Base-by-base conservation (phyloP, 495 filamentous ascomycete genomes). In the Monascus purpureus region DNA sequence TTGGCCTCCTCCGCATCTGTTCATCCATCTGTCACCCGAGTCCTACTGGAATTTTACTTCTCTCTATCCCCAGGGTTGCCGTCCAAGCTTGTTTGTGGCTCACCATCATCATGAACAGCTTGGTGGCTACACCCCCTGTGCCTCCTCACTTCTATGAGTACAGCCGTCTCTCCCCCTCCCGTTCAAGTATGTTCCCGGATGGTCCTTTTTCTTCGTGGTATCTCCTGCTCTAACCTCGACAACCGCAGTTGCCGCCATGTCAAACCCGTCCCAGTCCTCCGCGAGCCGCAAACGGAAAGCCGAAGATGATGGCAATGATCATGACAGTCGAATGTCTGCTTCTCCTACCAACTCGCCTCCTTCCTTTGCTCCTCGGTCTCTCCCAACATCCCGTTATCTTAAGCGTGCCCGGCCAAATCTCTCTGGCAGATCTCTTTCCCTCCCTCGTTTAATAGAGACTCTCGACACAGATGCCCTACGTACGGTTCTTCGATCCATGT, bases 361-460 rank as follows among this genome's bases (percentile, higher is more conserved):
- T n/a, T 73, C 76, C 19, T 65, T 76, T 29, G 58, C 72, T 41
- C 63, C 68, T 39, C 71, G 83, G 28, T 59, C 74, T 23, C 68
- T 81, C 39, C 72, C 80, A 12, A 43, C 66, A n/a, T 68, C 74
- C 46, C 70, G 80, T 45, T 65, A 65, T 16, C 70, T 68, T 43
- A 80, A 80, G 47, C 71, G 74, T 31, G 49, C 67, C 35, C 66
- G 73, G 37, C 68, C 72, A 8, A 85, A 88, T 43, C 52, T 83
- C 36, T 62, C 71, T 13, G 88, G 86, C 15, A 68, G 85, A 31
- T 81, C 90, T 36, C 70, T 97, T 11, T 52, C 80, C 6, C 71
- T 96, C 6, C 68, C 82, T 28, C 77, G 90, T 32, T 68, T 95
- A 3, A 69, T 97, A 33, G 87, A 97, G 59, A 95, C 90, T 0